A percentile compares a stretch with the other conserved stretches of the same genome.
Conservation (phyloP, 2,329 filamentous ascomycete species). For the Aphanoascus verrucosus region DNA sequence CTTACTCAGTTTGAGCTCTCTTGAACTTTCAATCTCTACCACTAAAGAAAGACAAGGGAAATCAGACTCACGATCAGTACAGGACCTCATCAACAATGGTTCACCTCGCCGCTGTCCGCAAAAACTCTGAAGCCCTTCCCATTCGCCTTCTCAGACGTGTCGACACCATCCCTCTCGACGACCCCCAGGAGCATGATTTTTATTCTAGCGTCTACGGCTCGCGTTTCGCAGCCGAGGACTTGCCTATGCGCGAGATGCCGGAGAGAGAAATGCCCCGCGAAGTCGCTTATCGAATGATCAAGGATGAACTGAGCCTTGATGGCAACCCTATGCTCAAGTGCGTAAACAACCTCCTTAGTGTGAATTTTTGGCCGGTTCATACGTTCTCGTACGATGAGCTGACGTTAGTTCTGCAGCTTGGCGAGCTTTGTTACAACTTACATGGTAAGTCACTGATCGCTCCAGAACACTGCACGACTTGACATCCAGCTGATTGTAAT, state of each 20-base stretch:
- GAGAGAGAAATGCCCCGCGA: slow-evolving; percentile 82
- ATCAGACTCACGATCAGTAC: no score
- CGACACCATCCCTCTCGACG: slow-evolving; percentile 38
- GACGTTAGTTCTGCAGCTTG: slow-evolving; percentile 43
- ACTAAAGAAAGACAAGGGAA: no score
- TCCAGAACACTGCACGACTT: no score
- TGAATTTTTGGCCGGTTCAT: background rate
- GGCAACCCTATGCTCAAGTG: slow-evolving; percentile 71
- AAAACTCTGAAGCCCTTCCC: slow-evolving; percentile 29
- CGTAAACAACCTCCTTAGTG: slow-evolving; percentile 9
- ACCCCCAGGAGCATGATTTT: slow-evolving; percentile 40
- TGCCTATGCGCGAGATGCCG: slow-evolving; percentile 78
- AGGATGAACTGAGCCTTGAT: slow-evolving; percentile 83
- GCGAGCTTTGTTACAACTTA: slow-evolving; percentile 93
- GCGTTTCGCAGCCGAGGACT: slow-evolving; percentile 65
- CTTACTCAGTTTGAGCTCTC: no score
- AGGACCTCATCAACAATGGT: slow-evolving; percentile 1
- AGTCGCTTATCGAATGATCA: slow-evolving; percentile 93
- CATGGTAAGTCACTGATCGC: slow-evolving; percentile 53
- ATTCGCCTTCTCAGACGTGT: slow-evolving; percentile 33
- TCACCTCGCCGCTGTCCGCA: slow-evolving; percentile 29
- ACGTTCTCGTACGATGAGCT: no score
- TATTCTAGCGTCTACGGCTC: slow-evolving; percentile 81
- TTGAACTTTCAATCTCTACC: no score
- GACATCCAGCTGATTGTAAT: slow-evolving; percentile 8